Conservation (phyloP, 495 filamentous ascomycete genomes). For the Corynascus novoguineensis region DNA sequence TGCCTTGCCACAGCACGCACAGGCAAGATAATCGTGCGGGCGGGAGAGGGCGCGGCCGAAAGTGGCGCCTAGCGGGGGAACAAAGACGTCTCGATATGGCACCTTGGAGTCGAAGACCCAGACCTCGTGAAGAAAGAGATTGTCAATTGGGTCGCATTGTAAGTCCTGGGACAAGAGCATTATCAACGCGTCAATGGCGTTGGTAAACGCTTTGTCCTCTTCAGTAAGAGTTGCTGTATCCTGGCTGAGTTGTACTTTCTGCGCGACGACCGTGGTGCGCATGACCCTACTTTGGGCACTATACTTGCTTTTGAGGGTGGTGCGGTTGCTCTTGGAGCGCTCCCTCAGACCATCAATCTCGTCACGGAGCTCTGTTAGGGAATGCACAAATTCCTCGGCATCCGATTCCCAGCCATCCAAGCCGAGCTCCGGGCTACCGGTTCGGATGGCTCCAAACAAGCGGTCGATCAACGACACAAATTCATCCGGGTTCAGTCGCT, state of each 20-base stretch:
- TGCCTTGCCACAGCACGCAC: constrained; percentile 54
- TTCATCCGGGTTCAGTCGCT: constrained; percentile 38
- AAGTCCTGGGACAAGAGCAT: constrained; percentile 53
- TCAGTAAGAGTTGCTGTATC: constrained; percentile 68
- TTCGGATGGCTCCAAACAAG: constrained; percentile 30
- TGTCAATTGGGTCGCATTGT: constrained; percentile 50
- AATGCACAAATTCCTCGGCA: constrained; percentile 28
- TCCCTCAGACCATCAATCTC: constrained; percentile 37
- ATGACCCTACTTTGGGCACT: constrained; percentile 64
- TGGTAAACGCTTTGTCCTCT: constrained; percentile 70
- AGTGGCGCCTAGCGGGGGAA: constrained; percentile 68
- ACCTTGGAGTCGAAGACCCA: constrained; percentile 78
- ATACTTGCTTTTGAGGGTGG: constrained; percentile 67
- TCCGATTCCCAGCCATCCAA: constrained; percentile 31
- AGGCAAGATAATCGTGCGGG: constrained; percentile 83
- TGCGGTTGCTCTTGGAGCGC: constrained; percentile 37
- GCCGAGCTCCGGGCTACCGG: constrained; percentile 36
- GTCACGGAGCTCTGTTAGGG: constrained; percentile 37
- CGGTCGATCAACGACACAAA: constrained; percentile 32
- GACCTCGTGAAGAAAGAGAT: constrained; percentile 68
- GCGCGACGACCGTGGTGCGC: constrained; percentile 78
- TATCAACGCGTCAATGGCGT: constrained; percentile 62
- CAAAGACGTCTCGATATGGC: constrained; percentile 76
- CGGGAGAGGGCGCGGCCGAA: constrained; percentile 73
- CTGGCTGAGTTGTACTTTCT: constrained; percentile 80